Base-by-base conservation (phyloP, 805 yeast genomes). In the Pichia sporocuriosa region DNA sequence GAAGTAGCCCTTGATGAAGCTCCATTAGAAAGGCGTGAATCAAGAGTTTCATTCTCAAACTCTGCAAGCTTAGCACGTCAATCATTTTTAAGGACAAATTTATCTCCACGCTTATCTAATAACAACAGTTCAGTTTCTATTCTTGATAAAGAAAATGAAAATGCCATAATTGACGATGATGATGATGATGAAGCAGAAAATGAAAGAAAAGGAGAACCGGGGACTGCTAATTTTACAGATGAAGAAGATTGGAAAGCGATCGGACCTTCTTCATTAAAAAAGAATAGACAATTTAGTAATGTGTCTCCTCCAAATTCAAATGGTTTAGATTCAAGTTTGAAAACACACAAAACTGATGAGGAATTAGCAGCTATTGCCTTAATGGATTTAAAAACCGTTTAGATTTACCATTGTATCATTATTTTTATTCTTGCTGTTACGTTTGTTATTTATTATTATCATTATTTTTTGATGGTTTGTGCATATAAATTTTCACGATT, bases 231-330 rank as follows among this genome's bases (percentile, higher is more conserved):
- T n/a, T 22, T 29, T n/a, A 90, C 98, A 0, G 98, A 90, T 61
- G 97, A 90, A 57, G 98, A 90, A 62, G 97, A 90, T 62, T 90
- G 98, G 98, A 84, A 80, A 47, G 66, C 87, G 0, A 81, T 89
- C 40, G 97, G 97, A 1, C 88, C 96, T 0, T 81, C 75, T 29
- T 67, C 76, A 32, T 65, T 87, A 24, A 49, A 59, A 31, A 56
- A 51, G 32, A 48, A 49, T n/a, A 50, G 50, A 32, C 50, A 48
- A 16, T 49, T 57, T 7, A 47, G 50, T 15, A 40, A 49, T 15
- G 41, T 47, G 13, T 47, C 52, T 1, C 53, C 61, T 3, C 51
- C 57, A 11, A 44, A 51, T 1, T 52, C 53, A 32, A 36, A 13
- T 28, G 32, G 34, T 10, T 37, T 34, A 34, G 33, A 30, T 11